Percentiles rank a stretch among this genome's conserved stretches.
phyloP scores from a whole-genome alignment of 2,329 filamentous ascomycete genomes.

The Rutstroemia sp. region DNA sequence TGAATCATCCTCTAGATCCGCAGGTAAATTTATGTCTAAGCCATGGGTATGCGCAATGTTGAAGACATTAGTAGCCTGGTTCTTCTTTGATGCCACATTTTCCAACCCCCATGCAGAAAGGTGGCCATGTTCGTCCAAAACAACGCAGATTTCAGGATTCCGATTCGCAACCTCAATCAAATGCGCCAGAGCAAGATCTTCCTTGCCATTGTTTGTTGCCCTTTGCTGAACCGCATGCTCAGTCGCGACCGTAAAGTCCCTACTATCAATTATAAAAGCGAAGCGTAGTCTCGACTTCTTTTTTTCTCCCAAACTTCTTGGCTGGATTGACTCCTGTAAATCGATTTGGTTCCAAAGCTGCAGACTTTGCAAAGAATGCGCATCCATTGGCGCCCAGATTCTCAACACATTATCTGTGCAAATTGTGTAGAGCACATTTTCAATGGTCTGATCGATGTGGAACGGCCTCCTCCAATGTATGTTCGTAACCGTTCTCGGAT shows the following conservation, averaged over 20 bases:
- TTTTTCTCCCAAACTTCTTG: slow-evolving; percentile 14
- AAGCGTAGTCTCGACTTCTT: slow-evolving; percentile 43
- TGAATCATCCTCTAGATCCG: slow-evolving; percentile 12
- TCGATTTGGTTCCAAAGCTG: slow-evolving; percentile 78
- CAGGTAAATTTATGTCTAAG: slow-evolving; percentile 37
- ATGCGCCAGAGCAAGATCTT: slow-evolving; percentile 70
- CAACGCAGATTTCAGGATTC: slow-evolving; percentile 78
- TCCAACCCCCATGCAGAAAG: slow-evolving; percentile 94
- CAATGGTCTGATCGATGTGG: slow-evolving; percentile 68
- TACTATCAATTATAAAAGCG: slow-evolving; percentile 75
- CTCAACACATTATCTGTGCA: slow-evolving; percentile 74
- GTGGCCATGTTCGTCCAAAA: slow-evolving; percentile 73
- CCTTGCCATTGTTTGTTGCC: slow-evolving; percentile 41
- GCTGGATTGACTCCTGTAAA: slow-evolving; percentile 60
- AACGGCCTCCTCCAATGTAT: slow-evolving; percentile 79
- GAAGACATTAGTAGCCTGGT: slow-evolving; percentile 64
- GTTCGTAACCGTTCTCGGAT: slow-evolving; percentile 71
- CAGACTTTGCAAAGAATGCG: slow-evolving; percentile 62
- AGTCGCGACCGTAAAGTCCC: slow-evolving; percentile 70
- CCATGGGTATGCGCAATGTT: slow-evolving; percentile 74
- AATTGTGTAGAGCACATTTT: slow-evolving; percentile 86
- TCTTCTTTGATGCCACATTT: slow-evolving; percentile 66
- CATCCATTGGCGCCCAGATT: slow-evolving; percentile 75
- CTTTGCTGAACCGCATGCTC: slow-evolving; percentile 64
- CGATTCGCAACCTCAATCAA: slow-evolving; percentile 80